Evolutionary conservation across 129 eudicot species (phyloP), one percentile per base, ranked within the genome.

Genomic region (Apium graveolens): DNA sequence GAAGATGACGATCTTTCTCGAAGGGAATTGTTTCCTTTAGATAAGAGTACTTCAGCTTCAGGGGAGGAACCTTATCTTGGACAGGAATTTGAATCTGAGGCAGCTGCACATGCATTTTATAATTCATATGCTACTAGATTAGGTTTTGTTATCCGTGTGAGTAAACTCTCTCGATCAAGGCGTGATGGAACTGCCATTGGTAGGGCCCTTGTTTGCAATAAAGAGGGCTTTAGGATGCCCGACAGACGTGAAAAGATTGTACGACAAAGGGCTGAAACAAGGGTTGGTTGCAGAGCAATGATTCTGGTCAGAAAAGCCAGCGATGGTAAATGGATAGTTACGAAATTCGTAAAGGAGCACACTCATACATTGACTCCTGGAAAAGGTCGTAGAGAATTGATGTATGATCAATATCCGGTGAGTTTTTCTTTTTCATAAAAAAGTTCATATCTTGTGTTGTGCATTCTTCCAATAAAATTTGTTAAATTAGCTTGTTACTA

Each of bases 231-330:
- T 60, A 79, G 93, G 76, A 85, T 88, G 91, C 90, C 96, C 10
- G 97, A 90, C 84, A 92, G 88, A 80, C 93, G 96, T 38, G 97
- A 92, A 70, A 92, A 92, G 63, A 83, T 92, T 70, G 91, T 92
- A 37, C 38, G 97, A 81, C 97, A 90, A 81, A 90, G 97, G 85
- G 93, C 89, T 3, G 97, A 92, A 82, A 92, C 97, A 20, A 81
- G 97, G 84, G 97, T 92, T 75, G 97, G 97, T 42, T 92, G 97
- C 81, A 88, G 93, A 83, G 97, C 97, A 11, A 92, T 92, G 97
- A 82, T 92, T 78, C 88, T 92, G 74, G 93, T 92, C 73, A 90
- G 97, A 79, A 92, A 92, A 85, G 84, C 87, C 57, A 87, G 86
- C 46, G 90, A 90, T 0, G 97, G 97, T 24, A 92, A 86, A 85